Evolutionary conservation across 139 green algal species (phyloP).

Genomic region (Tetraselmis striata): DNA sequence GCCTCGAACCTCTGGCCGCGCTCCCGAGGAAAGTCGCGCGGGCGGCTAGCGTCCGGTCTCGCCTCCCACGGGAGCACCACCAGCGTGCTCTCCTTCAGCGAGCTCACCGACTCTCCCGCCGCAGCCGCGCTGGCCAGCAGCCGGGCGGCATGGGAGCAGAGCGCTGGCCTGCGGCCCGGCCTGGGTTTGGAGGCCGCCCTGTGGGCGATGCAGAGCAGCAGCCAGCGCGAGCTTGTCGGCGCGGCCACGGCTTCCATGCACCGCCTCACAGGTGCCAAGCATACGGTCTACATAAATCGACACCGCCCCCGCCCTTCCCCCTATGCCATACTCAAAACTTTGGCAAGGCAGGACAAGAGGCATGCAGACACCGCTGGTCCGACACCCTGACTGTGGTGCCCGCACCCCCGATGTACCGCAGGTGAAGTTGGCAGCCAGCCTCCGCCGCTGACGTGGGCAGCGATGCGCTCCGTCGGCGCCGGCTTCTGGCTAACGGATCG

Average conservation of each 20-base stretch:
- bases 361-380: no score
- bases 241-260: background rate
- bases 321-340: no score
- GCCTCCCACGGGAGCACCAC: background rate
- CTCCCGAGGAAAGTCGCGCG: background rate
- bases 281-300: no score
- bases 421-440: no score
- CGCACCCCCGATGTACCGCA: no score
- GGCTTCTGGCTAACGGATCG: slow-evolving; percentile 72
- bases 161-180: slow-evolving; percentile 1
- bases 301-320: no score
- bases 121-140: background rate
- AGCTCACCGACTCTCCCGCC: background rate
- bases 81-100: background rate
- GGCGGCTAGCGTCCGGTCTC: background rate
- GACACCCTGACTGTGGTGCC: no score
- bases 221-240: slow-evolving; percentile 5
- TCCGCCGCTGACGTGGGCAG: slow-evolving; percentile 43
- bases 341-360: no score
- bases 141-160: background rate
- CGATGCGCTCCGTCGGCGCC: slow-evolving; percentile 51
- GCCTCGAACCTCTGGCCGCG: background rate
- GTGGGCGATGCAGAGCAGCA: slow-evolving; percentile 10
- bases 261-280: background rate
- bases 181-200: background rate